These are phyloP conservation scores for Sherardia arvensis DNA, from an alignment of 257 asterid species.

Conservation along the genomic window DNA sequence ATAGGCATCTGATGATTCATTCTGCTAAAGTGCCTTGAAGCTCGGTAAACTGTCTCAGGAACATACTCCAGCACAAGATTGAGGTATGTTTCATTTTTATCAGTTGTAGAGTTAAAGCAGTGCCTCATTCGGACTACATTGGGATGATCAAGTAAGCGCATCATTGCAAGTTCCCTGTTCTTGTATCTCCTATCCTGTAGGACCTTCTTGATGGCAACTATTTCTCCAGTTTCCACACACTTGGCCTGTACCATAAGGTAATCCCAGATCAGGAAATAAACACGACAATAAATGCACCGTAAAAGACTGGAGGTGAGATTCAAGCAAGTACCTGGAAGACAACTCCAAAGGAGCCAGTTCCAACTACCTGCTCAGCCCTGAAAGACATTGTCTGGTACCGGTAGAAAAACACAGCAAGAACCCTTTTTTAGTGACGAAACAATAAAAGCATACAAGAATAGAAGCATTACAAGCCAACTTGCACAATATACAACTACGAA, in stretches of 20 bases:
- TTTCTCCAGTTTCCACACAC: constrained; percentile 69
- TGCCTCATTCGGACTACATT: constrained; percentile 71
- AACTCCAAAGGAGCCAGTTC: constrained; percentile 51
- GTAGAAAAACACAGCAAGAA: neutral
- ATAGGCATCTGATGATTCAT: constrained; percentile 70
- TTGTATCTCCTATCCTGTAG: constrained; percentile 90
- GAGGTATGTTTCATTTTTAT: constrained; percentile 74
- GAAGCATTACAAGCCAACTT: neutral
- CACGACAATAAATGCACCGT: neutral
- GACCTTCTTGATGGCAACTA: constrained; percentile 87
- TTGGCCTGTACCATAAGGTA: constrained; percentile 43
- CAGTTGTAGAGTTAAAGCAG: constrained; percentile 74
- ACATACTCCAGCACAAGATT: constrained; percentile 82
- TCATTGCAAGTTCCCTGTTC: constrained; percentile 77
- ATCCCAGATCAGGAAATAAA: neutral
- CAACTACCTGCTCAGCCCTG: constrained; percentile 50
- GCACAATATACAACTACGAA: neutral
- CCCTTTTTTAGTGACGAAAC: neutral
- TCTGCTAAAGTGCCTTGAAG: constrained; percentile 67
- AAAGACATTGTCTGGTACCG: constrained; percentile 56
- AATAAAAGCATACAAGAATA: neutral
- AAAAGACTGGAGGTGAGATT: too few species aligned
- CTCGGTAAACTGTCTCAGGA: constrained; percentile 73
- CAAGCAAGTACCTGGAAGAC: constrained; percentile 62
- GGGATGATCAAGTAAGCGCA: constrained; percentile 64